Conservation (phyloP, 1,284 basidiomycete species). For the Rhodotorula sp. region DNA sequence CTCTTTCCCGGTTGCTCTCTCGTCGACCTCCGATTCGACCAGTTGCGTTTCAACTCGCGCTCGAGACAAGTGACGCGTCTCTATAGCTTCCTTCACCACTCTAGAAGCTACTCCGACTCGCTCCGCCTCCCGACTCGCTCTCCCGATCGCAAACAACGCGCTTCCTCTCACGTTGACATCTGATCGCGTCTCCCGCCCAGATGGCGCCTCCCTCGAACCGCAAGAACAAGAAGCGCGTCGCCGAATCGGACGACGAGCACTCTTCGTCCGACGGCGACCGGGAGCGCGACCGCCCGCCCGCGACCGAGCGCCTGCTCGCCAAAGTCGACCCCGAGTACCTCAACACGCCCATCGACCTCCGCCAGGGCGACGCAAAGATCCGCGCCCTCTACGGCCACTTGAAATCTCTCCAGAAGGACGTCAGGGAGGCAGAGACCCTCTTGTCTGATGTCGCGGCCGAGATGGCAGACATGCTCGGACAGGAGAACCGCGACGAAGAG, state of each 20-base stretch:
- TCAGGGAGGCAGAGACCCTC: background rate
- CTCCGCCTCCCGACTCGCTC: background rate
- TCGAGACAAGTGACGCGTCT: too few relatives aligned
- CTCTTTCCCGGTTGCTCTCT: too few relatives aligned
- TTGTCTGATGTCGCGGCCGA: constrained; percentile 19
- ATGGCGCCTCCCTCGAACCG: background rate
- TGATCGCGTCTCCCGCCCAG: background rate
- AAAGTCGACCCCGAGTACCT: constrained; percentile 32
- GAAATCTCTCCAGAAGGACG: background rate
- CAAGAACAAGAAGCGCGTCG: background rate
- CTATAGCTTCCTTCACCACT: too few relatives aligned
- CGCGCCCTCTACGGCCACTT: constrained; percentile 7
- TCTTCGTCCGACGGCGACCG: background rate
- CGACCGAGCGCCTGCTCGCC: constrained; percentile 16
- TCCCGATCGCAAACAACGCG: background rate
- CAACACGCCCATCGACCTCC: constrained; percentile 30
- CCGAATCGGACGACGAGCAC: constrained; percentile 12
- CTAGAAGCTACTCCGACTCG: background rate
- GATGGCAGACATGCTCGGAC: constrained; percentile 15
- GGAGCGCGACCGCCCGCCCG: background rate
- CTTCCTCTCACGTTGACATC: background rate
- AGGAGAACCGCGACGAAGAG: constrained; percentile 7
- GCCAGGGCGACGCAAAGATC: constrained; percentile 19
- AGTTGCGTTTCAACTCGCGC: too few relatives aligned
- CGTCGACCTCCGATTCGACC: too few relatives aligned